Percentiles rank a stretch among this genome's conserved stretches.
Conservation (phyloP, 2,329 filamentous ascomycete species). For the Pestalotiopsis sp. region DNA sequence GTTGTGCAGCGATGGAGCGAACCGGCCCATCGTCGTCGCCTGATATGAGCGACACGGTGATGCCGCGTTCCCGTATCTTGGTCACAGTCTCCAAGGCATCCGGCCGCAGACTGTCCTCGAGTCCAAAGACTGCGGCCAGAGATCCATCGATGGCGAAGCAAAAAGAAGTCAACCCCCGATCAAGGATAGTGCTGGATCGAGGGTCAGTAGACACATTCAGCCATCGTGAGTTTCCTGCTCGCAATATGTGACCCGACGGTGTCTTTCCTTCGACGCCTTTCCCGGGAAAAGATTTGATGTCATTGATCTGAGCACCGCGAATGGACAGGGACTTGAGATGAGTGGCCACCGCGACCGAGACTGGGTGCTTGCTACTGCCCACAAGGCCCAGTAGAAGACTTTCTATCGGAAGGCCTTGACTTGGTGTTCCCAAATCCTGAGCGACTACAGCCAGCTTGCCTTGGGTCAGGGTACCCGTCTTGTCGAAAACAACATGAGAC, state of each 20-base stretch:
- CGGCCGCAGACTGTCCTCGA: conserved; percentile 46
- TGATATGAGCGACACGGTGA: conserved; percentile 50
- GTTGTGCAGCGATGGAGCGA: conserved; percentile 13
- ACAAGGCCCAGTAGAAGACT: conserved; percentile 37
- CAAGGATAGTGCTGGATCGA: conserved; percentile 35
- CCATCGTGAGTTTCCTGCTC: conserved; percentile 55
- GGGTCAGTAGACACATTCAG: conserved; percentile 33
- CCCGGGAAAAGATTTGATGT: conserved; percentile 42
- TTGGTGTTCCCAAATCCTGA: conserved; percentile 24
- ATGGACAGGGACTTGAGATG: conserved; percentile 29
- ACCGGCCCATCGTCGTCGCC: conserved; percentile 58
- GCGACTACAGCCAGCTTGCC: conserved; percentile 52
- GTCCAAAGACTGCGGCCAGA: conserved; percentile 43
- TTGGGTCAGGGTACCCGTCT: conserved; percentile 74
- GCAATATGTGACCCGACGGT: conserved; percentile 30
- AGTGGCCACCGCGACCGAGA: conserved; percentile 42
- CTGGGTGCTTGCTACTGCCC: conserved; percentile 52
- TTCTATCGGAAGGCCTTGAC: conserved; percentile 3
- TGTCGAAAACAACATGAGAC: conserved; percentile 75
- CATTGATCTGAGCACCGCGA: conserved; percentile 22
- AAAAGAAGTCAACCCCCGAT: conserved; percentile 43
- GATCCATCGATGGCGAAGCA: conserved; percentile 43
- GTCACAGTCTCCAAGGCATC: conserved; percentile 40
- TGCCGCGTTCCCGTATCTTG: conserved; percentile 36
- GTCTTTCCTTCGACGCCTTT: conserved; percentile 44